phyloP scores from a whole-genome alignment of 768 basidiomycete genomes.

The Scleroderma citrinum region DNA sequence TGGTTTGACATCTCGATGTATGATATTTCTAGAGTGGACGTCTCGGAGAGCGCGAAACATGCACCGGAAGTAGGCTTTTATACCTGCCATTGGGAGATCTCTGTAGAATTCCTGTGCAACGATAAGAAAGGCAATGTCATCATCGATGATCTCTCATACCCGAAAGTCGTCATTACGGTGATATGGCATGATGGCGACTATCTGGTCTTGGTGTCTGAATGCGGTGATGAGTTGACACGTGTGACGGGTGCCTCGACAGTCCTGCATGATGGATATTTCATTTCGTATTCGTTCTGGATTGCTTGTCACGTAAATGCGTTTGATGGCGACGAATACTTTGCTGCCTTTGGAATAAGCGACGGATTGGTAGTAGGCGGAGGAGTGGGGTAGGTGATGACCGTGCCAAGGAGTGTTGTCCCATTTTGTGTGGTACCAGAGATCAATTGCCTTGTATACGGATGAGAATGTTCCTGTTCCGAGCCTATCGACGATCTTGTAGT shows the following conservation, averaged over 20 bases:
- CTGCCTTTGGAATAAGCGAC: slow-evolving; percentile 32
- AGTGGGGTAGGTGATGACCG: slow-evolving; percentile 53
- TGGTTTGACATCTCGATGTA: slow-evolving; percentile 97
- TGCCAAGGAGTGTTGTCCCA: slow-evolving; percentile 77
- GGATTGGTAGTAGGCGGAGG: slow-evolving; percentile 64
- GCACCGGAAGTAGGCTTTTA: slow-evolving; percentile 85
- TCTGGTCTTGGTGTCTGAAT: slow-evolving; percentile 85
- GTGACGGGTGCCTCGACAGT: slow-evolving; percentile 78
- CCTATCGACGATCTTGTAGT: slow-evolving; percentile 82
- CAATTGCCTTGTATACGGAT: slow-evolving; percentile 97
- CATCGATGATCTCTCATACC: slow-evolving; percentile 42
- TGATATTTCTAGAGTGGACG: slow-evolving; percentile 78
- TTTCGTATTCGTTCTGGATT: slow-evolving; percentile 89
- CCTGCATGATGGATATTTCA: slow-evolving; percentile 87
- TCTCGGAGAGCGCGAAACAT: slow-evolving; percentile 88
- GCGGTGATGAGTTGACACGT: slow-evolving; percentile 93
- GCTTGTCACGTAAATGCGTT: slow-evolving; percentile 96
- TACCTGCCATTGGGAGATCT: slow-evolving; percentile 62
- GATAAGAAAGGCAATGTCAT: slow-evolving; percentile 6
- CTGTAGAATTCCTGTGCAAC: slow-evolving; percentile 67
- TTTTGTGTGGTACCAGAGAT: slow-evolving; percentile 65
- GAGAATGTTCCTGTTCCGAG: slow-evolving; percentile 98
- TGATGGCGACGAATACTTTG: slow-evolving; percentile 84
- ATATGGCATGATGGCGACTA: slow-evolving; percentile 92
- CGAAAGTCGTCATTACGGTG: slow-evolving; percentile 90